Evolutionary conservation across 192 early-diverging fungal species (phyloP).

Genomic region (Glomus cerebriforme): DNA sequence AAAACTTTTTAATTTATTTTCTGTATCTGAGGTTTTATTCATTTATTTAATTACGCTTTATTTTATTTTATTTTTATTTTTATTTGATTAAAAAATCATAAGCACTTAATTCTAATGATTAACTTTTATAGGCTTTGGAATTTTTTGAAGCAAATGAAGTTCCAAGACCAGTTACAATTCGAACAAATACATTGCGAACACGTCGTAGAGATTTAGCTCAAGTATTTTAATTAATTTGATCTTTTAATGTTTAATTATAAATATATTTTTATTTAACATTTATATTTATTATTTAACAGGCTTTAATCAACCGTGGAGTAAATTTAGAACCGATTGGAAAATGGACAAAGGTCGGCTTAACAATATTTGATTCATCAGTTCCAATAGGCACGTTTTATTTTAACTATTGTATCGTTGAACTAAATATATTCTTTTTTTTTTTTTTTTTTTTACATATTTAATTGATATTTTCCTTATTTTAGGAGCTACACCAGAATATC

Average conservation of each 20-base stretch:
- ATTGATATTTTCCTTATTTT: not conserved
- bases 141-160: conserved; percentile 99
- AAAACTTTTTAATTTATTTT: conserved; percentile 90
- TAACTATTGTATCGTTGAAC: not conserved
- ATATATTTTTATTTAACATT: not conserved
- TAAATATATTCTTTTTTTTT: too few relatives aligned
- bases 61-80: conserved; percentile 1
- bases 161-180: conserved; percentile 91
- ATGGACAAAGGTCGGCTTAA: conserved; percentile 97
- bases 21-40: conserved; percentile 66
- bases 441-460: too few relatives aligned
- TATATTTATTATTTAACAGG: conserved; percentile 25
- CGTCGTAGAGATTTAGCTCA: conserved; percentile 94
- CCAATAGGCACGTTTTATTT: conserved; percentile 65
- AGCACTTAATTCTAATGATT: not conserved
- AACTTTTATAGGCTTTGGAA: conserved; percentile 66
- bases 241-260: not conserved
- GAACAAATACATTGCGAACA: conserved; percentile 95
- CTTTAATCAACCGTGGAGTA: conserved; percentile 93
- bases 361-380: conserved; percentile 93
- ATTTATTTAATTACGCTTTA: not conserved
- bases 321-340: conserved; percentile 98
- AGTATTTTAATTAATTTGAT: conserved; percentile 11
- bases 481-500: conserved; percentile 98
- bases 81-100: conserved; percentile 1